Evolutionary conservation across 108 stramenopile genomes (phyloP).

Genomic region (Fragilaria radians): DNA sequence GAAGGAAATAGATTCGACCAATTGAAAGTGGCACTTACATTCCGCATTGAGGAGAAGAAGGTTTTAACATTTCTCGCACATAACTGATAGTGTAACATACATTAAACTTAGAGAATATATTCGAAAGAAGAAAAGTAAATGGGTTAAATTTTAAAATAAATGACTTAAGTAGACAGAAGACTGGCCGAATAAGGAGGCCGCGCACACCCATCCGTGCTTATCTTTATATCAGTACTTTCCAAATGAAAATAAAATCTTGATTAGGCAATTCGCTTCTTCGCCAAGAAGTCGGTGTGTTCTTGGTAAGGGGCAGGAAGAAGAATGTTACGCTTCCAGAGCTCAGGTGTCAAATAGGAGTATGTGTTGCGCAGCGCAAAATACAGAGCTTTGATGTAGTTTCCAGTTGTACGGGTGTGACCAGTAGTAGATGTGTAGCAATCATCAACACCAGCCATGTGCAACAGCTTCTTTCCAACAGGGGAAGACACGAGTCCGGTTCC

Average conservation of each 20-base stretch:
- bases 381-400: slow-evolving; percentile 99
- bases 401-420: slow-evolving; percentile 99
- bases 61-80: slow-evolving; percentile 8
- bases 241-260: neutral
- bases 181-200: neutral
- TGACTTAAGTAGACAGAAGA: neutral
- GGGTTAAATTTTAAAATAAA: neutral
- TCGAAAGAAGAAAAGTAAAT: neutral
- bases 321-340: slow-evolving; percentile 96
- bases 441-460: slow-evolving; percentile 98
- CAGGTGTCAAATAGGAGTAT: slow-evolving; percentile 98
- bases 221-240: neutral
- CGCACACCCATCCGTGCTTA: neutral
- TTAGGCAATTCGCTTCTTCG: slow-evolving; percentile 75
- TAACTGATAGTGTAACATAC: neutral
- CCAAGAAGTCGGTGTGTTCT: slow-evolving; percentile 99
- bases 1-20: neutral
- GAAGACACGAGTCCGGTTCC: slow-evolving; percentile 99
- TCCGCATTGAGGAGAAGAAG: slow-evolving; percentile 44
- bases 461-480: slow-evolving; percentile 97
- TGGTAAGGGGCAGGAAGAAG: slow-evolving; percentile 88
- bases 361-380: slow-evolving; percentile 96
- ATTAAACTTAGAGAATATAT: slow-evolving; percentile 4
- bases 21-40: slow-evolving; percentile 25
- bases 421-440: slow-evolving; percentile 90